Evolutionary conservation across 2,329 filamentous ascomycete genomes (phyloP).

Genomic region (Alternaria alternata): DNA sequence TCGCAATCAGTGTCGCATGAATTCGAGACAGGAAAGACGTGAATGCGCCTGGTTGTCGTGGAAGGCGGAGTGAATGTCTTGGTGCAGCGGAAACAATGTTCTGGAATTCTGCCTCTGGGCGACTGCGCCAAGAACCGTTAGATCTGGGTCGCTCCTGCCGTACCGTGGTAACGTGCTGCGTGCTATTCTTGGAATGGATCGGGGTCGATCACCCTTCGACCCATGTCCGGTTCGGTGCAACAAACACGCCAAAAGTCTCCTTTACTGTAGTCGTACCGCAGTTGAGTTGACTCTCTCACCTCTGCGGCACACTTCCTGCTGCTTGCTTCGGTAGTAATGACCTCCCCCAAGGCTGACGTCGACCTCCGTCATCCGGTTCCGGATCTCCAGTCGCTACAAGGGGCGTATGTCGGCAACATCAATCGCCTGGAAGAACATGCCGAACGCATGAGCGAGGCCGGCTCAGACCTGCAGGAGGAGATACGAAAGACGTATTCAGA

Average conservation of each 20-base stretch:
- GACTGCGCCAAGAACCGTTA: slow-evolving; percentile 22
- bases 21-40: background rate
- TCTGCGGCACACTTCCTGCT: slow-evolving; percentile 1
- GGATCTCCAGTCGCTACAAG: slow-evolving; percentile 68
- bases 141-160: slow-evolving; percentile 21
- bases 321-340: slow-evolving; percentile 29
- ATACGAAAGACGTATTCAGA: slow-evolving; percentile 77
- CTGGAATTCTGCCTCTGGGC: slow-evolving; percentile 5
- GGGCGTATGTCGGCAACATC: slow-evolving; percentile 71
- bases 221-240: slow-evolving; percentile 26
- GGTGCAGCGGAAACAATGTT: slow-evolving; percentile 6
- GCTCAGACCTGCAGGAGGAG: slow-evolving; percentile 78
- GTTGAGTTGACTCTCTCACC: background rate
- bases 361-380: slow-evolving; percentile 64
- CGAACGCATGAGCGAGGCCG: slow-evolving; percentile 74
- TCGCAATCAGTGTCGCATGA: background rate
- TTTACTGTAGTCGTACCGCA: slow-evolving; percentile 11
- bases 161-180: slow-evolving; percentile 10
- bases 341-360: slow-evolving; percentile 28
- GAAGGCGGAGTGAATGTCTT: background rate
- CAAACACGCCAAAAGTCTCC: slow-evolving; percentile 25
- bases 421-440: slow-evolving; percentile 78
- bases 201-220: slow-evolving; percentile 7
- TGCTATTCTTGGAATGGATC: slow-evolving; percentile 34
- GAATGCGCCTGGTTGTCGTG: background rate